Evolutionary conservation across 345 rosid species (phyloP).

Genomic region (Gossypium raimondii): DNA sequence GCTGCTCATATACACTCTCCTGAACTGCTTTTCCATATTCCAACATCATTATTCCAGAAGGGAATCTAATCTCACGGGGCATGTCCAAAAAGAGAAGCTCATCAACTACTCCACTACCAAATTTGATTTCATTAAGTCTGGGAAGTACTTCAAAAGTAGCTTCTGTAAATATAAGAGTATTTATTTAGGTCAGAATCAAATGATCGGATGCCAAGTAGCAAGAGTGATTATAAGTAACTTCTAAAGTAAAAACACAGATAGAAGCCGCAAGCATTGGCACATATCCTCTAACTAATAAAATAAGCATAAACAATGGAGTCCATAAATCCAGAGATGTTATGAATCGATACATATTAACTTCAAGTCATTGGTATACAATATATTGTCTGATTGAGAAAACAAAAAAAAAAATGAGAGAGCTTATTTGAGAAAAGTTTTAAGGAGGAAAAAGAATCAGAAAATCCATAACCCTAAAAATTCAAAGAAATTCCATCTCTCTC

Average conservation of each 20-base stretch:
- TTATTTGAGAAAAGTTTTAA: background rate
- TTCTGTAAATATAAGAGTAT: slow-evolving; percentile 46
- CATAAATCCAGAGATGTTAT: background rate
- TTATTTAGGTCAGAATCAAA: background rate
- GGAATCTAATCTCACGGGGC: slow-evolving; percentile 74
- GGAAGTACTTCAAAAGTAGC: slow-evolving; percentile 96
- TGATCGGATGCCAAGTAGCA: background rate
- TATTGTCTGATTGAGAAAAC: background rate
- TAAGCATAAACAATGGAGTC: background rate
- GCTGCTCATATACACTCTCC: slow-evolving; percentile 94
- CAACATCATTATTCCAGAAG: slow-evolving; percentile 77
- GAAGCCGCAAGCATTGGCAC: background rate
- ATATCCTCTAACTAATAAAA: background rate
- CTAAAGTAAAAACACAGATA: background rate
- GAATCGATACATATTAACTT: background rate
- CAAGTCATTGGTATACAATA: background rate
- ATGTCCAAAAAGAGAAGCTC: slow-evolving; percentile 85
- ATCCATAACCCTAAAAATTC: background rate
- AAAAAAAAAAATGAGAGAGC: background rate
- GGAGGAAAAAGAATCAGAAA: background rate
- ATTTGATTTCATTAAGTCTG: slow-evolving; percentile 91
- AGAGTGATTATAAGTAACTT: background rate
- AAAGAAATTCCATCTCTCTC: background rate
- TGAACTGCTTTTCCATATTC: slow-evolving; percentile 92
- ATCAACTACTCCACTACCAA: slow-evolving; percentile 91